These are phyloP conservation scores for Aureoboletus auriporus DNA, from an alignment of 768 basidiomycete genomes.

Conservation along the genomic window DNA sequence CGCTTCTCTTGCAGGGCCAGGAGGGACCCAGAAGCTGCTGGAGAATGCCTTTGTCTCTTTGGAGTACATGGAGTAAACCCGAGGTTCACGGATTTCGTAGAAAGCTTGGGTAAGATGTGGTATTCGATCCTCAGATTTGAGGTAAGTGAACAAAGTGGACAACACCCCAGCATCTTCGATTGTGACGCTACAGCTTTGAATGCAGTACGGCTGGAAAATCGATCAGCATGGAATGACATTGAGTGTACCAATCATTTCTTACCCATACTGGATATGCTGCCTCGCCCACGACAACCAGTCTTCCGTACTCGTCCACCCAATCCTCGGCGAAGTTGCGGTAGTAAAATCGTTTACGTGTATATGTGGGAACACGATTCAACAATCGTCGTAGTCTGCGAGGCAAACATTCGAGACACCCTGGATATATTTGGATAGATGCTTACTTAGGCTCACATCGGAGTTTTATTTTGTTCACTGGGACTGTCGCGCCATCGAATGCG, in stretches of 20 bases:
- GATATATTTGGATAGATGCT: slow-evolving; percentile 1
- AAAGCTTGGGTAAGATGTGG: slow-evolving; percentile 50
- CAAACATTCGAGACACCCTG: slow-evolving; percentile 3
- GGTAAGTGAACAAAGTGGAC: slow-evolving; percentile 36
- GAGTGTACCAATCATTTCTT: slow-evolving; percentile 5
- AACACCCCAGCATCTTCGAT: slow-evolving; percentile 35
- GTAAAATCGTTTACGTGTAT: slow-evolving; percentile 39
- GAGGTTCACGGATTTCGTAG: slow-evolving; percentile 55
- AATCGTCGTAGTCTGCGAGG: slow-evolving; percentile 35
- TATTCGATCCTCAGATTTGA: slow-evolving; percentile 46
- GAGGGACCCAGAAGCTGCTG: slow-evolving; percentile 37
- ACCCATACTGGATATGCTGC: slow-evolving; percentile 59
- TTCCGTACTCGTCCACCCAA: slow-evolving; percentile 48
- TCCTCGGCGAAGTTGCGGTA: slow-evolving; percentile 39
- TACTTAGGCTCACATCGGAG: slow-evolving; percentile 39
- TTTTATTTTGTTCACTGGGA: slow-evolving; percentile 33
- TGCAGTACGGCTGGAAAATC: slow-evolving; percentile 43
- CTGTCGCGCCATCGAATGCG: slow-evolving; percentile 19
- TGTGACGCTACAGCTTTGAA: slow-evolving; percentile 34
- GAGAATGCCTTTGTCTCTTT: slow-evolving; percentile 43
- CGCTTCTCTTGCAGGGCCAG: slow-evolving; percentile 43
- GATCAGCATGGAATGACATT: not conserved
- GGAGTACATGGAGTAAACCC: slow-evolving; percentile 39
- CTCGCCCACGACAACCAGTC: slow-evolving; percentile 54
- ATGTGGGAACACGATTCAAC: slow-evolving; percentile 32